Conservation (phyloP, 495 filamentous ascomycete genomes). For the Pseudevernia furfuracea region DNA sequence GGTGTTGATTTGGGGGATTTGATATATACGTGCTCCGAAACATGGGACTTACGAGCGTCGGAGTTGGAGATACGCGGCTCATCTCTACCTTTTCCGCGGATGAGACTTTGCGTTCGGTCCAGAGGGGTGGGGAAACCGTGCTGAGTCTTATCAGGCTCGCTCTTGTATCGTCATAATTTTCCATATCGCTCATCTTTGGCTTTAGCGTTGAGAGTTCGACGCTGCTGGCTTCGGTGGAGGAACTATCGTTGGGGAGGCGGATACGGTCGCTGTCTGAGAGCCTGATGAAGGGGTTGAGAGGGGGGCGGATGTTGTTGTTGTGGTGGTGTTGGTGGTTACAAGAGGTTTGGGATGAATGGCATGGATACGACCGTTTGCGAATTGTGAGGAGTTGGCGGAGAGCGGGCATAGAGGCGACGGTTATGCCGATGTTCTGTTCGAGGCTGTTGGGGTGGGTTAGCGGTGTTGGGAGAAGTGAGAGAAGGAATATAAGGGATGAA, state of each 20-base stretch:
- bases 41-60: too few species aligned
- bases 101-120: neutral
- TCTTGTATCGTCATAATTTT: neutral
- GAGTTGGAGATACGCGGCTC: neutral
- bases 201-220: neutral
- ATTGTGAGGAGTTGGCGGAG: slow-evolving; percentile 4
- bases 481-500: neutral
- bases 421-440: slow-evolving; percentile 4
- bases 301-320: neutral
- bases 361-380: neutral
- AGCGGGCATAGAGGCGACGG: slow-evolving; percentile 7
- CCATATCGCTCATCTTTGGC: neutral
- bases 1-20: too few species aligned
- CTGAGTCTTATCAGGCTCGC: neutral
- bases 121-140: neutral
- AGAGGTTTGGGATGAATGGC: neutral
- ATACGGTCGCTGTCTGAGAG: neutral
- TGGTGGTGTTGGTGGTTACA: neutral
- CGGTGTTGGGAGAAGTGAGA: neutral
- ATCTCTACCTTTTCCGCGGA: neutral
- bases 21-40: too few species aligned
- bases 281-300: neutral
- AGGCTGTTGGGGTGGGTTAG: neutral
- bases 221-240: neutral
- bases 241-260: neutral